Conservation (phyloP, 192 early-diverging fungal genomes). For the Umbelopsis sp. region DNA sequence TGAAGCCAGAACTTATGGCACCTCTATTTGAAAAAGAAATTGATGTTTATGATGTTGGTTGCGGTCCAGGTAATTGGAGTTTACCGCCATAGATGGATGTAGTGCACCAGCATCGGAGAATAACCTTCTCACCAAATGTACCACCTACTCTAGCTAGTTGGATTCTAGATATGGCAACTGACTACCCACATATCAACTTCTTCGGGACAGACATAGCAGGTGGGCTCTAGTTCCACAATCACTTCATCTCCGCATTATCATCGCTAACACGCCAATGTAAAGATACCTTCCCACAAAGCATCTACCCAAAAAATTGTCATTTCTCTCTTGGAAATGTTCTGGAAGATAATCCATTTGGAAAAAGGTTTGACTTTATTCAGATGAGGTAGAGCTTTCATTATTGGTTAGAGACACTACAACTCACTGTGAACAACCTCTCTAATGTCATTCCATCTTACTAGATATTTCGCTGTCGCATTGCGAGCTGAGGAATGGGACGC, state of each 20-base stretch:
- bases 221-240: not conserved
- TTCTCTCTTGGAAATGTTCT: constrained; percentile 24
- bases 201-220: constrained; percentile 29
- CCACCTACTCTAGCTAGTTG: constrained; percentile 1
- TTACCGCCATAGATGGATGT: too few species aligned
- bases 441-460: not conserved
- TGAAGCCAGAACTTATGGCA: not conserved
- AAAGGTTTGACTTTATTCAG: constrained; percentile 27
- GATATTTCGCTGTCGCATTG: constrained; percentile 13
- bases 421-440: not conserved
- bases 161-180: constrained; percentile 25
- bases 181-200: constrained; percentile 30
- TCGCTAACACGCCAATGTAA: too few species aligned
- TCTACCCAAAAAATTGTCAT: constrained; percentile 23
- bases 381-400: not conserved
- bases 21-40: constrained; percentile 3
- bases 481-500: constrained; percentile 18
- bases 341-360: constrained; percentile 14
- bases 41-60: constrained; percentile 31
- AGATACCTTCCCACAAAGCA: constrained; percentile 12
- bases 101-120: too few species aligned
- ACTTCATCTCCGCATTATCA: too few species aligned
- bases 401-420: not conserved
- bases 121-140: not conserved
- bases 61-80: constrained; percentile 25